These are phyloP conservation scores for Dillenia turbinata DNA, from an alignment of 164 flowering plant species.

Conservation along the genomic window DNA sequence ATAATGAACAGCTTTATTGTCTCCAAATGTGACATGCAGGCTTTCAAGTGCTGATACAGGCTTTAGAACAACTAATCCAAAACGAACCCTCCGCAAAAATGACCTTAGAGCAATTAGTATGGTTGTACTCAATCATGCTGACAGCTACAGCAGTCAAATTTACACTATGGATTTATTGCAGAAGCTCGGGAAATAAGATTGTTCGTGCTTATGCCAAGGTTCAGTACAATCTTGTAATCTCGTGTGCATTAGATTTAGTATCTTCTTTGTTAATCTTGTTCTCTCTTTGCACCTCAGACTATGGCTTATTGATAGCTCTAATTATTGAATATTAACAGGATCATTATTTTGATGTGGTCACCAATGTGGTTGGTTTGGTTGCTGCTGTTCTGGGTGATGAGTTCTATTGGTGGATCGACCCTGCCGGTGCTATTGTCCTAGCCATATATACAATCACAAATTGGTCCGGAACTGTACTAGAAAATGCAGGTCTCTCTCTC, in stretches of 20 bases:
- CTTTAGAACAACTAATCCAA: slow-evolving; percentile 64
- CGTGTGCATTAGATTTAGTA: background rate
- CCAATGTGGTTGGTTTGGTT: slow-evolving; percentile 61
- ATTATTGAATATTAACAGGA: slow-evolving; percentile 36
- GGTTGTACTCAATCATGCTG: slow-evolving; percentile 80
- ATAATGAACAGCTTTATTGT: background rate
- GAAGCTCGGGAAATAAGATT: slow-evolving; percentile 69
- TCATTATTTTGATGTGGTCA: slow-evolving; percentile 75
- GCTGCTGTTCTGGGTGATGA: slow-evolving; percentile 71
- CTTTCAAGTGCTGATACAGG: slow-evolving; percentile 79
- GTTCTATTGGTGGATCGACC: slow-evolving; percentile 79
- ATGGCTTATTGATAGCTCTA: background rate
- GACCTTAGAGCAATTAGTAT: slow-evolving; percentile 45
- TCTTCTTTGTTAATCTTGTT: background rate
- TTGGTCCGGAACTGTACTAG: slow-evolving; percentile 73
- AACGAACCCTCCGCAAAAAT: slow-evolving; percentile 45
- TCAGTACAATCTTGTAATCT: background rate
- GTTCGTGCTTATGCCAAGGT: slow-evolving; percentile 99
- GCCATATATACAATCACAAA: slow-evolving; percentile 62
- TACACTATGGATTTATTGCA: slow-evolving; percentile 80
- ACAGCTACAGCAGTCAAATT: slow-evolving; percentile 77
- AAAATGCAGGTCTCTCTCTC: slow-evolving; percentile 62
- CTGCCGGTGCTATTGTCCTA: slow-evolving; percentile 60
- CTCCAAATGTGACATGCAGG: slow-evolving; percentile 35
- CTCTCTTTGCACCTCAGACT: background rate